Evolutionary conservation across 2,329 filamentous ascomycete genomes (phyloP), one percentile per base, ranked within the genome.

Genomic region (Colletotrichum spaethianum): DNA sequence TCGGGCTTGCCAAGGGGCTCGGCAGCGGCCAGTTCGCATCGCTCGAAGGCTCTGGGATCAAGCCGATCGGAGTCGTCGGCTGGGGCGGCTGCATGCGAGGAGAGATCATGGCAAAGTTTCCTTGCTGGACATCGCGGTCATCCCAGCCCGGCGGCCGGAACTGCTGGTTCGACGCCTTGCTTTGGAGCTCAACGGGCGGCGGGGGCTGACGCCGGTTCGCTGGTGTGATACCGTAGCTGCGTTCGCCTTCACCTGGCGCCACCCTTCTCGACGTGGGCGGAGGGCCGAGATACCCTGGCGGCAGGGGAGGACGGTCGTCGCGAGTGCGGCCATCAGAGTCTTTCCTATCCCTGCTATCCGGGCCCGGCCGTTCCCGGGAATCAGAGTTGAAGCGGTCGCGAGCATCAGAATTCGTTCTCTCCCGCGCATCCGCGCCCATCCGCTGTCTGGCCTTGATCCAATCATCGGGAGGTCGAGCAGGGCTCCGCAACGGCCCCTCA

Each of bases 221-320:
- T 8, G 73, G 67, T n/a, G 72, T 72, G 14, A 74, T 62, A 16
- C 73, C 73, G 31, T 73, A 73, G 38, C 16, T 70, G 61, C 70
- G 73, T 23, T 74, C 70, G 9, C 70, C 73, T 28, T 73, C 67
- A 1, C 70, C 70, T 20, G 70, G 70, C 4, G 70, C 55, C 26
- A 44, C 48, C n/a, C 67, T 40, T 50, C 48, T 50, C 18, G 59
- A 52, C 36, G 48, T 18, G 3, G 67, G 70, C 16, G 66, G 70
- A 42, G 67, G 70, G 20, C 70, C 70, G 38, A 72, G 44, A 23
- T 73, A 66, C 11, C 70, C 67, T n/a, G 65, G 67, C 4, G 61
- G 56, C 12, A 42, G 70, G 26, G 38, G 40, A 48, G 40, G 18
- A 18, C 38, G 52, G 33, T 66, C 63, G 20, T 52, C 52, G 52